Evolutionary conservation across 805 yeast species (phyloP).

Genomic region (Wickerhamiella sorbophila): DNA sequence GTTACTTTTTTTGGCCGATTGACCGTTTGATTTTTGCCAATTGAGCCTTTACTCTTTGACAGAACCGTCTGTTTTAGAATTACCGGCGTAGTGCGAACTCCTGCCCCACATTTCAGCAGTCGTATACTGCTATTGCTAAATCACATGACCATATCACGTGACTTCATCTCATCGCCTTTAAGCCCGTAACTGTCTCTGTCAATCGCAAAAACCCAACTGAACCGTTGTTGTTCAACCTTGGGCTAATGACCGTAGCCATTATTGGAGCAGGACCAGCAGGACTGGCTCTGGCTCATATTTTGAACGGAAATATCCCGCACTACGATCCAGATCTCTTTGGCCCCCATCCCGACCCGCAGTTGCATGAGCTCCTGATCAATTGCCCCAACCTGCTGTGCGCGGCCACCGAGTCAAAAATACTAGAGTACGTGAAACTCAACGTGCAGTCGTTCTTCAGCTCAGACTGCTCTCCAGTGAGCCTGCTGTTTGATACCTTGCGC

Average conservation of each 20-base stretch:
- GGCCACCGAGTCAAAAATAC: conserved; percentile 11
- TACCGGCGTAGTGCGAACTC: too few relatives aligned
- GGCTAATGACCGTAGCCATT: conserved; percentile 6
- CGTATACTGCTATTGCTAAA: too few relatives aligned
- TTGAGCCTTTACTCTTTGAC: too few relatives aligned
- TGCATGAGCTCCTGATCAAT: conserved; percentile 14
- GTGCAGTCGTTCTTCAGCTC: conserved; percentile 13
- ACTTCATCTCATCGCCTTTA: too few relatives aligned
- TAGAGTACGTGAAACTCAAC: conserved; percentile 12
- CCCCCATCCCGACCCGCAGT: conserved; percentile 21
- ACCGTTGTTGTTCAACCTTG: too few relatives aligned
- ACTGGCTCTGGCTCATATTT: conserved; percentile 20
- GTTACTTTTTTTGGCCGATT: too few relatives aligned
- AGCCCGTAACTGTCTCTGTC: too few relatives aligned
- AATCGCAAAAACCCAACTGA: too few relatives aligned
- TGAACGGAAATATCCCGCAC: conserved; percentile 22
- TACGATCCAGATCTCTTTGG: conserved; percentile 18
- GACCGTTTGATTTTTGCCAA: too few relatives aligned
- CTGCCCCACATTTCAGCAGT: too few relatives aligned
- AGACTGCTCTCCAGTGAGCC: conserved; percentile 16
- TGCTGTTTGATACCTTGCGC: conserved; percentile 19
- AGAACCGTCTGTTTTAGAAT: too few relatives aligned
- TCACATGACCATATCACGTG: too few relatives aligned
- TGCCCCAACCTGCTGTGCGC: conserved; percentile 14
- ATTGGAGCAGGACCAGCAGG: conserved; percentile 25